Base-by-base conservation (phyloP, 2,329 filamentous ascomycete genomes). In the Pseudogymnoascus destructans region DNA sequence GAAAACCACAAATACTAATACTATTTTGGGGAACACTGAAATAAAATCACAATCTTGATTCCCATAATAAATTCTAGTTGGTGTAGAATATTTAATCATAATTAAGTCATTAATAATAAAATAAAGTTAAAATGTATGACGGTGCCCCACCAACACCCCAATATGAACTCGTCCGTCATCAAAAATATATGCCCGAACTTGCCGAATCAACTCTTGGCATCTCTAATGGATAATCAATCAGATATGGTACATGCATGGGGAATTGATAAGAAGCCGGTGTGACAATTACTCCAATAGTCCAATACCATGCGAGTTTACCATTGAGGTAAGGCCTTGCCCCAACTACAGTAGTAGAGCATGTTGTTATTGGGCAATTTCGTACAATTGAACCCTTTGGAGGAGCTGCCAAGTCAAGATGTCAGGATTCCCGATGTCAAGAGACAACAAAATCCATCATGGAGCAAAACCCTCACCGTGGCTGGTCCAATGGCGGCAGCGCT, bases 91-190 rank as follows among this genome's bases (percentile, higher is more conserved):
- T 52, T 27, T 52, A 19, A 52, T 52, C 46, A 52, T 52, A 52
- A 52, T 52, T 52, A 52, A 52, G 46, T 52, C 46, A 52, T 52
- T 13, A 52, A 52, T 25, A 25, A 46, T 30, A 52, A 42, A 42
- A 30, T 52, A 52, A 52, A 30, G 46, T 52, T 52, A 19, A 52
- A 52, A 52, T 52, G 46, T 32, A 52, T 52, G 46, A 52, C 46
- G 46, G 25, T 52, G 46, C n/a, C 23, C 30, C 25, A n/a, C 46
- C 46, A 52, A 52, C n/a, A 11, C 9, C 25, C 15, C 23, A 17
- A 30, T 19, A 15, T 25, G 25, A 30, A 17, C 25, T 17, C 25
- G 19, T 52, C 46, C 46, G 46, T 52, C 46, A 52, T 52, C 42
- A 13, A 17, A 30, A 11, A 52, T 52, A 52, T 52, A 19, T 52